These are phyloP conservation scores for Scheffersomyces ergatensis DNA, from an alignment of 805 yeast genomes.

Conservation along the genomic window DNA sequence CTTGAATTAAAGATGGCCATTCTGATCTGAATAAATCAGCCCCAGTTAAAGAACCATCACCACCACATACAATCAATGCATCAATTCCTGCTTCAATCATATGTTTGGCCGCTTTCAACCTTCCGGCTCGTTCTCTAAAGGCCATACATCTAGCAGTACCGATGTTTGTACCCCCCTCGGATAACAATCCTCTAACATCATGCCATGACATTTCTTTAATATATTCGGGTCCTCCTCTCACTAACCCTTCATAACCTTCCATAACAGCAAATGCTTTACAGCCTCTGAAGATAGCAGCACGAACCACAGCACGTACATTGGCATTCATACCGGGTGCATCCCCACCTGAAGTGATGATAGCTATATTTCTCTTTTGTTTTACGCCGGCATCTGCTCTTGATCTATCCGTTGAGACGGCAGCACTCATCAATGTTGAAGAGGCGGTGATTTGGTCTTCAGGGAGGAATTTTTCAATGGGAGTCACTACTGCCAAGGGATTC, in stretches of 20 bases:
- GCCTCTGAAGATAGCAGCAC: conserved; percentile 82
- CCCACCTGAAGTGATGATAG: conserved; percentile 98
- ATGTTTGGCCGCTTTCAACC: conserved; percentile 79
- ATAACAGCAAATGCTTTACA: conserved; percentile 90
- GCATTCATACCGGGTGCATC: conserved; percentile 99
- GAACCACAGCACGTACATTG: conserved; percentile 89
- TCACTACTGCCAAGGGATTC: conserved; percentile 55
- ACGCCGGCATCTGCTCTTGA: conserved; percentile 7
- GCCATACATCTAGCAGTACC: conserved; percentile 94
- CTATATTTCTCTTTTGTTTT: conserved; percentile 55
- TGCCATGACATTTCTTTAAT: conserved; percentile 85
- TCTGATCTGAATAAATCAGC: conserved; percentile 92
- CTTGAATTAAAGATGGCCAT: conserved; percentile 87
- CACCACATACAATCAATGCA: conserved; percentile 95
- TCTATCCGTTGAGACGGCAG: conserved; percentile 13
- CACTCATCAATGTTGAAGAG: conserved; percentile 4
- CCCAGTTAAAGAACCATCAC: conserved; percentile 98
- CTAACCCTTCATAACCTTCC: conserved; percentile 95
- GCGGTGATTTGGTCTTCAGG: conserved; percentile 8
- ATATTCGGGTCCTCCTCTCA: conserved; percentile 72
- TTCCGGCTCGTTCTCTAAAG: conserved; percentile 82
- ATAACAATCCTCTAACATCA: conserved; percentile 91
- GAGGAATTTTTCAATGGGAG: conserved; percentile 35
- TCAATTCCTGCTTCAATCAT: conserved; percentile 87
- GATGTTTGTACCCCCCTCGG: conserved; percentile 91